Percentiles rank a stretch among this genome's conserved stretches.
Conservation (phyloP, 371 early-diverging fungal species). For the Mycotypha africana region DNA sequence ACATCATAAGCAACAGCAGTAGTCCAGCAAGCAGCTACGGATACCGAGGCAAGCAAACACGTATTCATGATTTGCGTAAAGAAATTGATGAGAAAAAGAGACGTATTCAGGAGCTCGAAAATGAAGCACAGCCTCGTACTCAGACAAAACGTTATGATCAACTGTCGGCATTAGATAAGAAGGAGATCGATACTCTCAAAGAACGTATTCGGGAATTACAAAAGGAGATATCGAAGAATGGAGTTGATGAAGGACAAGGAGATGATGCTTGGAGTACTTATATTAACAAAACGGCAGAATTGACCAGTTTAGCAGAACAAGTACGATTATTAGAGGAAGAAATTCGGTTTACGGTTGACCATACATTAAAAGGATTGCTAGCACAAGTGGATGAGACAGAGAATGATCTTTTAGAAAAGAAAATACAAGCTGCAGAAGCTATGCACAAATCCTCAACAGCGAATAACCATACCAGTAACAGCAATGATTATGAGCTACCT, state of each 20-base stretch:
- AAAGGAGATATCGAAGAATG: constrained; percentile 26
- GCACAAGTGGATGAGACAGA: constrained; percentile 47
- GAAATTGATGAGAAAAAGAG: constrained; percentile 50
- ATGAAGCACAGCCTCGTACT: constrained; percentile 17
- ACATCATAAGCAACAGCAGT: background rate
- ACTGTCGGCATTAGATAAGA: constrained; percentile 24
- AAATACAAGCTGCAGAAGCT: constrained; percentile 32
- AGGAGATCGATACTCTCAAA: constrained; percentile 35
- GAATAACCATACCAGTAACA: constrained; percentile 4
- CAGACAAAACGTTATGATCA: constrained; percentile 24
- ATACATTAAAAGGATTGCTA: constrained; percentile 34
- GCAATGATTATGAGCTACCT: background rate
- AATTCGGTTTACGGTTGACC: constrained; percentile 36
- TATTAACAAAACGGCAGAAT: constrained; percentile 37
- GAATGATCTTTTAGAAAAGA: constrained; percentile 45
- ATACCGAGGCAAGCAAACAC: constrained; percentile 42
- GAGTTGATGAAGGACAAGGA: constrained; percentile 18
- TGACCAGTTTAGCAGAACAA: constrained; percentile 47
- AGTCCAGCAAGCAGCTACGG: constrained; percentile 27
- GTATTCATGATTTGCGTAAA: constrained; percentile 53
- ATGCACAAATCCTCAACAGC: too few relatives aligned
- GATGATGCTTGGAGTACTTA: constrained; percentile 31
- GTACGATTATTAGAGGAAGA: constrained; percentile 48
- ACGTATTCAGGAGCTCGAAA: constrained; percentile 17
- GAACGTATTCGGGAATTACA: constrained; percentile 43